These are phyloP conservation scores for Persicaria tinctoria DNA, from an alignment of 148 eudicot species.

Conservation along the genomic window DNA sequence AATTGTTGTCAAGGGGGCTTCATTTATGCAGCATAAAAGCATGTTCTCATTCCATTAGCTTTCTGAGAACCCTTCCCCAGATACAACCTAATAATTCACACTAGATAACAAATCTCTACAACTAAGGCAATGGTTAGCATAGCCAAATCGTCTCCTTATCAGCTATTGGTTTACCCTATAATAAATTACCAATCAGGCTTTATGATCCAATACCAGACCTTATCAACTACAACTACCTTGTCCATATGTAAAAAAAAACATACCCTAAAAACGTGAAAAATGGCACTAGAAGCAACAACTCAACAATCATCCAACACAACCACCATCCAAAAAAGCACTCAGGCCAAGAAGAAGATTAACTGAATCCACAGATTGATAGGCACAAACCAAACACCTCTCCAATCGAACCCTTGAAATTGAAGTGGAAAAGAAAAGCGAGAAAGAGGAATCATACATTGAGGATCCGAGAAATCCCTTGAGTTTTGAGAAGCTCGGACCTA, in stretches of 20 bases:
- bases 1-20: background rate
- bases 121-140: too few species aligned
- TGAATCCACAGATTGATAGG: background rate
- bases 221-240: too few species aligned
- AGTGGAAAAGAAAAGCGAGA: background rate
- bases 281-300: background rate
- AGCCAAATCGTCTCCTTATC: too few species aligned
- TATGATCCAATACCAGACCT: too few species aligned
- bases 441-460: conserved; percentile 51
- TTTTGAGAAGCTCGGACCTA: conserved; percentile 75
- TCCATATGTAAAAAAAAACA: background rate
- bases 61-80: background rate
- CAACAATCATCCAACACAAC: background rate
- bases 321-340: background rate
- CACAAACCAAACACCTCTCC: background rate
- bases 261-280: background rate
- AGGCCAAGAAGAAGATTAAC: background rate
- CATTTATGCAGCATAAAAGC: background rate
- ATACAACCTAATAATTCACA: background rate
- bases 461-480: conserved; percentile 69
- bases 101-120: background rate
- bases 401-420: background rate
- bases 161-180: too few species aligned
- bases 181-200: too few species aligned
- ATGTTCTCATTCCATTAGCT: background rate